Percentiles rank a stretch among this genome's conserved stretches.
Evolutionary conservation across 139 green algal species (phyloP).

Genomic region (Pleodorina starrii): DNA sequence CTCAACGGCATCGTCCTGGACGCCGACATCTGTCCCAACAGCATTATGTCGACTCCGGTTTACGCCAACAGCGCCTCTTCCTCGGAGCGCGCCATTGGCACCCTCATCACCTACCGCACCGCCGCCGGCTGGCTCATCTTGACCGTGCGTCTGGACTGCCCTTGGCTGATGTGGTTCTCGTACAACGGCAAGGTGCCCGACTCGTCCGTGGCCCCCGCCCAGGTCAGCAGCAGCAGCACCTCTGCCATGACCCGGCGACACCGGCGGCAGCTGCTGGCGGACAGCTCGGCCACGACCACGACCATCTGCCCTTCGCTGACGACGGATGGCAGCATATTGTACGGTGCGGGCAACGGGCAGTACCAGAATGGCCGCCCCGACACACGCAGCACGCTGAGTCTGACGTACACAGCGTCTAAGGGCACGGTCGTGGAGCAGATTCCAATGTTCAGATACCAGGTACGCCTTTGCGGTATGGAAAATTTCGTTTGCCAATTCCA

Average conservation of each 20-base stretch:
- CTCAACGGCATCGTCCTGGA: conserved; percentile 28
- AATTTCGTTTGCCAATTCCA: no score
- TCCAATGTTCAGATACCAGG: conserved; percentile 48
- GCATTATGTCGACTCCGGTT: neutral
- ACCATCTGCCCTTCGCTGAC: conserved; percentile 32
- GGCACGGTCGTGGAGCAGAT: neutral
- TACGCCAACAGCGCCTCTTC: neutral
- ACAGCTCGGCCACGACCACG: neutral
- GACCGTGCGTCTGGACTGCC: conserved; percentile 48
- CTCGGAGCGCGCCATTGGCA: conserved; percentile 30
- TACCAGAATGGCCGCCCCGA: conserved; percentile 46
- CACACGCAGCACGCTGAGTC: neutral
- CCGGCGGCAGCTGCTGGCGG: neutral
- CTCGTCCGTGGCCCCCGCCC: neutral
- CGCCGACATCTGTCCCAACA: conserved; percentile 15
- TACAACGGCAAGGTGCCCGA: conserved; percentile 23
- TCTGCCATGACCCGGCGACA: neutral
- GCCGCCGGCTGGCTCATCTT: conserved; percentile 5
- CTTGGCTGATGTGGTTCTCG: conserved; percentile 29
- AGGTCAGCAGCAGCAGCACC: neutral
- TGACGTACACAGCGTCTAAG: neutral
- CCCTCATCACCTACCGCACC: conserved; percentile 32
- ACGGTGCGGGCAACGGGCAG: conserved; percentile 26
- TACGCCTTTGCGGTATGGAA: no score
- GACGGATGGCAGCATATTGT: conserved; percentile 7